A percentile compares a stretch with the other conserved stretches of the same genome.
Evolutionary conservation across 257 asterid species (phyloP).

Genomic region (Leonotis leonurus): DNA sequence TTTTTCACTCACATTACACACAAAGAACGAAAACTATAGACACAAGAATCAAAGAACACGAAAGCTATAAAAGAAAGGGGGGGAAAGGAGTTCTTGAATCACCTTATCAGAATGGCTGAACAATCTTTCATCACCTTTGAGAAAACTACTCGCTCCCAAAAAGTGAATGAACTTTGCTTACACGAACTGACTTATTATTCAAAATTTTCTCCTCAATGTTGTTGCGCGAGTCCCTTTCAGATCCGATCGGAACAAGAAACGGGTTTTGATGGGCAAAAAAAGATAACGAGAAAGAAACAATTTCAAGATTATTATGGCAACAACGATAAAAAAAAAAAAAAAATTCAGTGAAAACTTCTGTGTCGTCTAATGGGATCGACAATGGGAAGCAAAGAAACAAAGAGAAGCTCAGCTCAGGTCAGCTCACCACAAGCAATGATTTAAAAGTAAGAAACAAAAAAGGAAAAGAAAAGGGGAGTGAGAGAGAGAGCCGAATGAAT

Average conservation of each 20-base stretch:
- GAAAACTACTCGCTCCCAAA: too few relatives aligned
- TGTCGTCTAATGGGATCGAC: conserved; percentile 13
- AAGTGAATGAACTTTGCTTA: conserved; percentile 14
- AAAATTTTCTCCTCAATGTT: not conserved
- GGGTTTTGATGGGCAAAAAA: conserved; percentile 13
- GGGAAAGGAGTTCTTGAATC: conserved; percentile 9
- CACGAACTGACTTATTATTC: not conserved
- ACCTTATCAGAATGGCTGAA: conserved; percentile 30
- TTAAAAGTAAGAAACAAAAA: conserved; percentile 1
- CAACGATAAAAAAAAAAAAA: conserved; percentile 18
- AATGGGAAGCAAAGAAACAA: conserved; percentile 16
- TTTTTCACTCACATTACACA: conserved; percentile 2
- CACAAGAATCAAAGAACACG: not conserved
- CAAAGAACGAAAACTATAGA: not conserved
- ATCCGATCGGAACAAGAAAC: conserved; percentile 47
- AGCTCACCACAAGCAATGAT: conserved; percentile 41
- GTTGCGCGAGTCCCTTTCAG: conserved; percentile 28
- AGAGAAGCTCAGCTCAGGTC: conserved; percentile 27
- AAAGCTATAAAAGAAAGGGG: not conserved
- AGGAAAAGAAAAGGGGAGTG: not conserved
- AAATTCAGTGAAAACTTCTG: not conserved
- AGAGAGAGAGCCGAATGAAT: conserved; percentile 13
- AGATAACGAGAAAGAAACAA: conserved; percentile 3
- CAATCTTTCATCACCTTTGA: conserved; percentile 25
- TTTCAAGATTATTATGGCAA: not conserved